Evolutionary conservation across 176 grass and related monocot species (phyloP).

Genomic region (Areca catechu): DNA sequence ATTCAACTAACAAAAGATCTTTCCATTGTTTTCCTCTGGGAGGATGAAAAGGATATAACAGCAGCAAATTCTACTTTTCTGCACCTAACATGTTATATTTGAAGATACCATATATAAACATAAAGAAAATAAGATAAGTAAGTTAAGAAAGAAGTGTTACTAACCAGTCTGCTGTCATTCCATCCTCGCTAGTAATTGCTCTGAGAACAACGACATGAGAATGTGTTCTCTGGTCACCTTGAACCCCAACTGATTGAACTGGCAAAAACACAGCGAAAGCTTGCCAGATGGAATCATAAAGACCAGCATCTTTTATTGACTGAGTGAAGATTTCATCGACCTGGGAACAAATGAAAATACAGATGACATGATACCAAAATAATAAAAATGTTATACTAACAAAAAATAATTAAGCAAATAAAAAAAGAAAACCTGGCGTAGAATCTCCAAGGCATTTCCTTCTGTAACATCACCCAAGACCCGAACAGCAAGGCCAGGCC

Average conservation of each 20-base stretch:
- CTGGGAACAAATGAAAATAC: conserved; percentile 16
- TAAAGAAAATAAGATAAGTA: no score
- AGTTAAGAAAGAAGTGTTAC: conserved; percentile 1
- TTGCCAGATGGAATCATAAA: conserved; percentile 84
- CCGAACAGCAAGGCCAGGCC: conserved; percentile 80
- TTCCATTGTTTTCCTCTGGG: no score
- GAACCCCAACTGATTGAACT: conserved; percentile 72
- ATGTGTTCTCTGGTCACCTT: conserved; percentile 83
- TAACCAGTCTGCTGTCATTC: conserved; percentile 94
- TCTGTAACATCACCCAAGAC: conserved; percentile 79
- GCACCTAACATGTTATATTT: no score
- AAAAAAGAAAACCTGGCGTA: conserved; percentile 49
- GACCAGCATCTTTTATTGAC: conserved; percentile 77
- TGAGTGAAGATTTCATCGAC: conserved; percentile 90
- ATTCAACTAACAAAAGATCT: no score
- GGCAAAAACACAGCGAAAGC: conserved; percentile 79
- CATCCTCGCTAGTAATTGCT: conserved; percentile 88
- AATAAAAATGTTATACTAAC: no score
- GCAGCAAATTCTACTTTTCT: no score
- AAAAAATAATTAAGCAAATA: conserved; percentile 3
- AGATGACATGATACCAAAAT: neutral
- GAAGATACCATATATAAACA: no score
- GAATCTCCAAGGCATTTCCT: conserved; percentile 78
- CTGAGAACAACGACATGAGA: conserved; percentile 58
- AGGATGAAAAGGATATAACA: no score